Base-by-base conservation (phyloP, 805 yeast species). In the Kuraishia hungarica region DNA sequence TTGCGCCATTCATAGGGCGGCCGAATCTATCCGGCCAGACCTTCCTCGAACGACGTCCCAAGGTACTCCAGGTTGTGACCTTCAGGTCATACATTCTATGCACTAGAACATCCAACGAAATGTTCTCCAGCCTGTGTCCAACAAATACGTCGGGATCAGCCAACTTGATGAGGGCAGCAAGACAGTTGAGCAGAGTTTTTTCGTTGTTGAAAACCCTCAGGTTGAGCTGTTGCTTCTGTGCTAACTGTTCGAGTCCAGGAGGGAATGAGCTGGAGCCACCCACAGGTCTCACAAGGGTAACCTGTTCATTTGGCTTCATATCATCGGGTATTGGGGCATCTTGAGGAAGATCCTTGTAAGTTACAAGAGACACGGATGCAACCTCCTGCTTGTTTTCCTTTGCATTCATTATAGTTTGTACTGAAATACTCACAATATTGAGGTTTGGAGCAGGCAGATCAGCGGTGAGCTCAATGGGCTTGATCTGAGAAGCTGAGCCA, bases 111-210 rank as follows among this genome's bases (percentile, higher is more conserved):
- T 87, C 96, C 50, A 94, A 69, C 13, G 91, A 84, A 13, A 89
- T 79, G 59, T 81, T 82, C 59, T 93, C 97, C 57, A 94, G 72
- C 59, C 86, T 77, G 67, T 94, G 98, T 29, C 99, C 99, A 47
- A 93, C 67, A 54, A 90, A 80, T 1, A 91, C 86, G 72, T 94
- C 99, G 0, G 98, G 97, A 68, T 94, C 99, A n/a, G 79, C 72
- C 48, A 72, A 72, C 61, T 83, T 86, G 51, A 93, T 71, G 64
- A 83, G 68, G 0, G 89, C 93, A 54, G 91, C 76, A 52, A 94
- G 79, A 67, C 89, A 86, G 57, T 82, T 82, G 51, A 94, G 74
- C 64, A 94, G 68, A 0, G 88, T 80, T 57, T 82, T 83, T 64
- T 94, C 98, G 60, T 80, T 85, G 29, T 84, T 85, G 63, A 88